Evolutionary conservation across 257 asterid species (phyloP).

Genomic region (Solanum lycopersicoides): DNA sequence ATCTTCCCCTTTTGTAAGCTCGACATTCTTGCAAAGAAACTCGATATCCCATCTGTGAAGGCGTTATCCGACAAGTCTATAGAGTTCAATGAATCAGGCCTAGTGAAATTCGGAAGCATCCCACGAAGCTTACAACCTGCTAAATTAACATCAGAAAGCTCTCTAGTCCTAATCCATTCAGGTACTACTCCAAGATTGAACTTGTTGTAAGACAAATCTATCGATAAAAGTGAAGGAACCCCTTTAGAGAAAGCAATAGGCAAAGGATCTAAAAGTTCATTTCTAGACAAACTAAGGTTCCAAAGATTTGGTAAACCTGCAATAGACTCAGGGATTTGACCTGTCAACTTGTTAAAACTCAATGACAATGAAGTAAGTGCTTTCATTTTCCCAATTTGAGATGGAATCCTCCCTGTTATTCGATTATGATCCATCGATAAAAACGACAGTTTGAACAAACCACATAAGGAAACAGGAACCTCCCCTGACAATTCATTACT

Average conservation of each 20-base stretch:
- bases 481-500: slow-evolving; percentile 55
- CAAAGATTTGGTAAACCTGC: slow-evolving; percentile 49
- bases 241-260: slow-evolving; percentile 52
- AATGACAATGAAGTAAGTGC: slow-evolving; percentile 52
- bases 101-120: slow-evolving; percentile 59
- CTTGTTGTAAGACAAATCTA: slow-evolving; percentile 73
- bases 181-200: slow-evolving; percentile 58
- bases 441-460: slow-evolving; percentile 39
- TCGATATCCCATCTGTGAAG: slow-evolving; percentile 50
- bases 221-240: slow-evolving; percentile 47
- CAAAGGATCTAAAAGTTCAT: slow-evolving; percentile 45
- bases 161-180: slow-evolving; percentile 56
- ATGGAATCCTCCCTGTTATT: slow-evolving; percentile 56
- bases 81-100: slow-evolving; percentile 49
- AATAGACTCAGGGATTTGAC: slow-evolving; percentile 68
- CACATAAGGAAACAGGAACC: slow-evolving; percentile 46
- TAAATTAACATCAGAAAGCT: slow-evolving; percentile 54
- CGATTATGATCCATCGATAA: slow-evolving; percentile 64
- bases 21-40: slow-evolving; percentile 41
- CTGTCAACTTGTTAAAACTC: slow-evolving; percentile 56
- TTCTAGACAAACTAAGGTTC: slow-evolving; percentile 75
- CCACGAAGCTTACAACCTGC: slow-evolving; percentile 79
- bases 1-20: slow-evolving; percentile 48
- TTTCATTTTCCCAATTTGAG: slow-evolving; percentile 47
- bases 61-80: slow-evolving; percentile 73